Percentiles rank a stretch among this genome's conserved stretches.
phyloP scores from a whole-genome alignment of 768 basidiomycete genomes.

The Phanerodontia chrysosporium region DNA sequence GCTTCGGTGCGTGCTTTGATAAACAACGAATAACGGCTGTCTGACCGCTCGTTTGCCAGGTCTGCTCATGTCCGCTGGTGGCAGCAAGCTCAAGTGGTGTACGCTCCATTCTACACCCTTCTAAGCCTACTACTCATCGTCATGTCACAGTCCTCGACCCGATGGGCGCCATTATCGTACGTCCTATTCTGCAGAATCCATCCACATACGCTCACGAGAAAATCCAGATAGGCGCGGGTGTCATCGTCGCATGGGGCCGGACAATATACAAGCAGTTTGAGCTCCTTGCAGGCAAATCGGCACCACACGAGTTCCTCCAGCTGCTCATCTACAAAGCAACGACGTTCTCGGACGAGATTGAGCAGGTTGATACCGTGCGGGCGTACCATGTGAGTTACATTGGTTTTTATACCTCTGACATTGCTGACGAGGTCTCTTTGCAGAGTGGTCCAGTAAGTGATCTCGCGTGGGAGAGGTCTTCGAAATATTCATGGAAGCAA shows the following conservation, averaged over 20 bases:
- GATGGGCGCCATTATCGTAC: slow-evolving; percentile 68
- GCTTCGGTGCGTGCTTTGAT: slow-evolving; percentile 56
- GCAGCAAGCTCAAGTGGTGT: slow-evolving; percentile 83
- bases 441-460: slow-evolving; percentile 69
- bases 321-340: slow-evolving; percentile 88
- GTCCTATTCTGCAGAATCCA: slow-evolving; percentile 21
- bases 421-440: background rate
- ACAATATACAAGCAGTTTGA: slow-evolving; percentile 82
- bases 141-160: slow-evolving; percentile 62
- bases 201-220: background rate
- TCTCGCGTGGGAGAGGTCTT: background rate
- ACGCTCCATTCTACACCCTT: slow-evolving; percentile 27
- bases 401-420: background rate
- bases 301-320: slow-evolving; percentile 86
- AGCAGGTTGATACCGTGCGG: slow-evolving; percentile 85
- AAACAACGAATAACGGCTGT: too few relatives aligned
- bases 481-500: slow-evolving; percentile 1
- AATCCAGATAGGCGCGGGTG: slow-evolving; percentile 67
- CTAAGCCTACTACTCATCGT: background rate
- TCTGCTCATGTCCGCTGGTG: slow-evolving; percentile 79
- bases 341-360: slow-evolving; percentile 85
- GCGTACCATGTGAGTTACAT: slow-evolving; percentile 77
- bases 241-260: slow-evolving; percentile 71
- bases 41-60: slow-evolving; percentile 35
- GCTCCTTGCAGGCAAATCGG: slow-evolving; percentile 87